phyloP scores from a whole-genome alignment of 345 rosid genomes.

The Eucalyptus dawsonii region DNA sequence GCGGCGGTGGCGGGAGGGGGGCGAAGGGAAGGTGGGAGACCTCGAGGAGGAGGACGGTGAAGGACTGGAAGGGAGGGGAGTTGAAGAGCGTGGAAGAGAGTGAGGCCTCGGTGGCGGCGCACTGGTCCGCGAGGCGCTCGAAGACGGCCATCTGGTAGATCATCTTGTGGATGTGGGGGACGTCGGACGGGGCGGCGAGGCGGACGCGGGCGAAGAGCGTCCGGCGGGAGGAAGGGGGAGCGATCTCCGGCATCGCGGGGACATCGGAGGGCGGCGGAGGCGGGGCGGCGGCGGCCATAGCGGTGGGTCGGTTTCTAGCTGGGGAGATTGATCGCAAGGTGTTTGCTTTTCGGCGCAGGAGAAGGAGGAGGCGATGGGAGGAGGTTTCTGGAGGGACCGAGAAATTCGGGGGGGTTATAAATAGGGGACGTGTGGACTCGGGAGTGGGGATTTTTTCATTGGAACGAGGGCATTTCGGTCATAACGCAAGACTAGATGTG shows the following conservation, averaged over 20 bases:
- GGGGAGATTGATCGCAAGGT: background rate
- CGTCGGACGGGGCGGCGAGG: conserved; percentile 63
- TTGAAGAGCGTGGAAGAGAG: conserved; percentile 67
- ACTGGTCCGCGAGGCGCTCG: conserved; percentile 56
- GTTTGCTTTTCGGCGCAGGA: background rate
- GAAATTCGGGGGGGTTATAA: background rate
- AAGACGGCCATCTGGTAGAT: conserved; percentile 89
- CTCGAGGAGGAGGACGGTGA: conserved; percentile 69
- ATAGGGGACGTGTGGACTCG: background rate
- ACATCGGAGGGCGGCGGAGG: conserved; percentile 74
- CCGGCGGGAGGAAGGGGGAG: conserved; percentile 26
- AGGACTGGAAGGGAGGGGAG: conserved; percentile 69
- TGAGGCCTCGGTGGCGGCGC: conserved; percentile 67
- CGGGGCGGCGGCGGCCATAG: conserved; percentile 88
- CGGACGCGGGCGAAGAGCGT: conserved; percentile 81
- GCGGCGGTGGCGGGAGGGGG: background rate
- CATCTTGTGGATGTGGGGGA: conserved; percentile 75
- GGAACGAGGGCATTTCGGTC: background rate
- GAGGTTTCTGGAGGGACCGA: background rate
- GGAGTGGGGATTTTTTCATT: background rate
- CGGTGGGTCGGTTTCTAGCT: background rate
- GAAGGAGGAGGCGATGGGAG: background rate
- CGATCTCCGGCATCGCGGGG: conserved; percentile 32
- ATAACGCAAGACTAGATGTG: background rate
- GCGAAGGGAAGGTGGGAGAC: no score